Evolutionary conservation across 306 rosid genomes (phyloP).

Genomic region (Hylodesmum podocarpum): DNA sequence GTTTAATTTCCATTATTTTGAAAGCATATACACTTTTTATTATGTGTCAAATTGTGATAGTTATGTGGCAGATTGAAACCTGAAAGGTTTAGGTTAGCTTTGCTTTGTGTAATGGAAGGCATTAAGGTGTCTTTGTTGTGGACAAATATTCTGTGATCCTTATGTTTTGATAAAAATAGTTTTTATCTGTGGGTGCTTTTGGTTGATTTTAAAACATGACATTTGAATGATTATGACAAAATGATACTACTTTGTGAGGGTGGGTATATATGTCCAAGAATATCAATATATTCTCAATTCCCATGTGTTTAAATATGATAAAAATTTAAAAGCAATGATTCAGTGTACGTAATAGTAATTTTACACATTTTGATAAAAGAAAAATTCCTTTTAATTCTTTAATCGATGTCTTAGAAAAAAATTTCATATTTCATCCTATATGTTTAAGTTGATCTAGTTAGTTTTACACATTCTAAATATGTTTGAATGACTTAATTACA

Average conservation of each 20-base stretch:
- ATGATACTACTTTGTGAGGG: background rate
- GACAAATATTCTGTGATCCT: background rate
- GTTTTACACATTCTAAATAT: no score
- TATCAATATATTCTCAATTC: no score
- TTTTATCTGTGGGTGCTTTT: background rate
- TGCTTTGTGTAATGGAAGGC: background rate
- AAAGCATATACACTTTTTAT: background rate
- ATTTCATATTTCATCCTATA: no score
- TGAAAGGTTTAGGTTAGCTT: background rate
- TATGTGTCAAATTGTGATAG: background rate
- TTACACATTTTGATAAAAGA: no score
- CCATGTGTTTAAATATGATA: no score
- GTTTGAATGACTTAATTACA: no score
- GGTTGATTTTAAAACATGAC: background rate
- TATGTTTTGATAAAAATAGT: background rate
- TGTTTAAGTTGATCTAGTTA: no score
- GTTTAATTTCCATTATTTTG: background rate
- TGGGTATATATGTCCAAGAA: background rate
- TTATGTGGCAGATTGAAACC: background rate
- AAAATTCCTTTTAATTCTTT: background rate
- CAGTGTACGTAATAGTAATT: no score
- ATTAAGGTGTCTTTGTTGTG: background rate
- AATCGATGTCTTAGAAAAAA: no score
- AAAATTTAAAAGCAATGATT: no score
- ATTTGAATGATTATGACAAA: constrained; percentile 1